A percentile compares a stretch with the other conserved stretches of the same genome.
Evolutionary conservation across 2,329 filamentous ascomycete genomes (phyloP).

Genomic region (Sphaceloma murrayae): DNA sequence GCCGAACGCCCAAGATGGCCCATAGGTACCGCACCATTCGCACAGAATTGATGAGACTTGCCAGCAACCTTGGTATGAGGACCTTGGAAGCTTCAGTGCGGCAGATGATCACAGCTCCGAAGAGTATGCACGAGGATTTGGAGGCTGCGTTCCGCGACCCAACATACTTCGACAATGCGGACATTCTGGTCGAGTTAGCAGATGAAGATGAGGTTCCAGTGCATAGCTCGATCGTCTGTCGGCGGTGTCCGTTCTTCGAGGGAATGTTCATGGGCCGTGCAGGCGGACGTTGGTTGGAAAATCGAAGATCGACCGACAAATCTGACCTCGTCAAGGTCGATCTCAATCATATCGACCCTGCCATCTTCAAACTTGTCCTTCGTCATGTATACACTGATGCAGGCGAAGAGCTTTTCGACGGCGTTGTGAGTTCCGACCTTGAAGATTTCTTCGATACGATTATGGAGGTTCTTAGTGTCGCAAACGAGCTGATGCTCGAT

Average conservation of each 20-base stretch:
- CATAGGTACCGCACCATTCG: slow-evolving; percentile 71
- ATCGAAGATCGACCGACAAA: slow-evolving; percentile 48
- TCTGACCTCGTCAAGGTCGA: slow-evolving; percentile 58
- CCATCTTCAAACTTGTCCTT: slow-evolving; percentile 69
- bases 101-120: slow-evolving; percentile 57
- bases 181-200: slow-evolving; percentile 69
- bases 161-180: slow-evolving; percentile 66
- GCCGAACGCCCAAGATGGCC: slow-evolving; percentile 54
- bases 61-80: slow-evolving; percentile 58
- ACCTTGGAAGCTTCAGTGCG: slow-evolving; percentile 69
- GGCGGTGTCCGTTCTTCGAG: slow-evolving; percentile 84
- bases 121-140: slow-evolving; percentile 60
- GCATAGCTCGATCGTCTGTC: slow-evolving; percentile 71
- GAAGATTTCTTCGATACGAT: slow-evolving; percentile 85
- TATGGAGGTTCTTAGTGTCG: slow-evolving; percentile 78
- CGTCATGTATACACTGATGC: slow-evolving; percentile 75
- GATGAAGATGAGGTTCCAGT: slow-evolving; percentile 58
- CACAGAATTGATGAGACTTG: slow-evolving; percentile 78
- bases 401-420: slow-evolving; percentile 71
- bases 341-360: slow-evolving; percentile 65
- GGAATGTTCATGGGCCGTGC: slow-evolving; percentile 84
- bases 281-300: slow-evolving; percentile 70
- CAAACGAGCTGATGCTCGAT: slow-evolving; percentile 93
- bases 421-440: slow-evolving; percentile 58
- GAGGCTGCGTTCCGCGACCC: slow-evolving; percentile 57